Conservation (phyloP, 2,329 filamentous ascomycete genomes). For the Geosmithia morbida region DNA sequence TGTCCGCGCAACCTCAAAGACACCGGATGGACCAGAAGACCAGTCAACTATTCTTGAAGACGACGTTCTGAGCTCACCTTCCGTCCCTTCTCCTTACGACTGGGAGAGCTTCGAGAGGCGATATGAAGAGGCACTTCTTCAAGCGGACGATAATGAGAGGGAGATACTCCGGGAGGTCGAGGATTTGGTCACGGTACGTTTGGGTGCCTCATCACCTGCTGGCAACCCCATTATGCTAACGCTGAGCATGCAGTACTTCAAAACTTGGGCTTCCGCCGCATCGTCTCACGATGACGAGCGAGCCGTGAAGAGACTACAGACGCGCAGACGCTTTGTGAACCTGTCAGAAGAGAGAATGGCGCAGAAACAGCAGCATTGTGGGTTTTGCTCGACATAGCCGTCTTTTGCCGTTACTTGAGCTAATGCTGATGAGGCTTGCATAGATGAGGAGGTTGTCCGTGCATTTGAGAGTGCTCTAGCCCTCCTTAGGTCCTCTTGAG, state of each 20-base stretch:
- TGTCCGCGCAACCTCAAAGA: constrained; percentile 8
- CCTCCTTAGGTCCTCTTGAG: constrained; percentile 26
- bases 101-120: constrained; percentile 64
- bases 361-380: constrained; percentile 70
- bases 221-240: neutral
- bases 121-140: constrained; percentile 51
- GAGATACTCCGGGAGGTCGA: constrained; percentile 54
- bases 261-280: constrained; percentile 62
- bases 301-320: constrained; percentile 66
- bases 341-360: constrained; percentile 57
- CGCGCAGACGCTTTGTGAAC: constrained; percentile 62
- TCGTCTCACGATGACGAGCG: constrained; percentile 61
- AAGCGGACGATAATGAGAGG: constrained; percentile 49
- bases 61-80: constrained; percentile 32
- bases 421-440: neutral
- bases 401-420: neutral
- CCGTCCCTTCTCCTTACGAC: constrained; percentile 45
- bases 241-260: constrained; percentile 48
- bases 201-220: neutral
- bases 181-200: constrained; percentile 45
- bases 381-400: constrained; percentile 14
- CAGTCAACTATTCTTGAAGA: constrained; percentile 13
- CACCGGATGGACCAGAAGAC: constrained; percentile 19
- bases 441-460: constrained; percentile 39
- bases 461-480: constrained; percentile 49